Evolutionary conservation across 345 rosid genomes (phyloP), one percentile per base, ranked within the genome.

Genomic region (Toxicodendron radicans): DNA sequence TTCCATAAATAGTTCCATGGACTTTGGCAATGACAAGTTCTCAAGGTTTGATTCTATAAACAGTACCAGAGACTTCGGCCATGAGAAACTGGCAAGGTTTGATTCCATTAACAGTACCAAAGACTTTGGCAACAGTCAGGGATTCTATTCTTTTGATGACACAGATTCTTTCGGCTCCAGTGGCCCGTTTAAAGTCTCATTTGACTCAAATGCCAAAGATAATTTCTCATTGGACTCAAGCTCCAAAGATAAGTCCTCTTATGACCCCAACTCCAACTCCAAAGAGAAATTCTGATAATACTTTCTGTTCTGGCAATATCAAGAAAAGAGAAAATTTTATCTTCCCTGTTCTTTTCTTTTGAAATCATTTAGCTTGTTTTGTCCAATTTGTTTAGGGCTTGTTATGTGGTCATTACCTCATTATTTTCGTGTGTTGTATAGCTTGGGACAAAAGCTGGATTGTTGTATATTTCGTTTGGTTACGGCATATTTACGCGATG

Each of bases 111-210:
- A 70, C 74, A 88, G 88, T 59, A 74, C 86, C 73, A 79, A 75
- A 66, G 90, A 88, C 71, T 79, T 84, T 66, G 81, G 82, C 79
- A 83, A 81, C 12, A 78, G 83, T 57, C 90, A 82, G 43, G 85
- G 81, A 35, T 91, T 84, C 86, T 76, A 85, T 24, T 91, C 97
- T 32, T 95, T 91, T 49, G 98, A 95, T 46, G 98, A 95, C 57
- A 71, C 86, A 11, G 98, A 95, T 64, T 96, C 96, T 8, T 95
- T 95, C n/a, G 97, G 98, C 66, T 86, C 96, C 64, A 80, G 90
- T 10, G 97, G 90, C 60, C 95, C 98, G 8, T 95, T 95, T 72
- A 95, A 91, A 84, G 99, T 92, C 79, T 88, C 97, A 41, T 80
- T 90, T 0, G 91, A 85, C 32, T 73, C 85, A 79, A 57, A 84